Base-by-base conservation (phyloP, 768 basidiomycete species). In the Lentinula aciculospora region DNA sequence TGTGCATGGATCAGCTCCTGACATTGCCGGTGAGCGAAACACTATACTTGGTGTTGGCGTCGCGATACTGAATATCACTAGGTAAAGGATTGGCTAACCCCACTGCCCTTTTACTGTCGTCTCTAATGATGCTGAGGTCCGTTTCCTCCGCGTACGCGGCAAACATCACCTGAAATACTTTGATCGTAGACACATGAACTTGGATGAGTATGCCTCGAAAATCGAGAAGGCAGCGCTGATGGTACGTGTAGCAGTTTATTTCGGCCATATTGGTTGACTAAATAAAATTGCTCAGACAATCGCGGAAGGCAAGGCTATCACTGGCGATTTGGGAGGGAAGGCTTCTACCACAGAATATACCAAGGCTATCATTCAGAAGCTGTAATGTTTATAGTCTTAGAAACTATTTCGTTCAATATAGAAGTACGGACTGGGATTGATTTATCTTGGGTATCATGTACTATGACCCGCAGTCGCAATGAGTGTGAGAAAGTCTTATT, bases 1-100 rank as follows among this genome's bases (percentile, higher is more conserved):
- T 61, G 97, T 99, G 10, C 97, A 99, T 74, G 97, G 97, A 57
- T 98, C 95, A 19, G 97, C 97, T 6, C 96, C 97, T n/a, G 97
- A 98, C 72, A 99, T 98, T 69, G 96, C 92, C 63, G 95, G 92
- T 77, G 75, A 68, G 77, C 74, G 60, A 50, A 63, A 39, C 10
- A 13, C 48, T 32, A 34, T 29, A n/a, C 17, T n/a, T 3, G 4
- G 6, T 27, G 44, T 9, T n/a, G n/a, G n/a, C 15, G 23, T 49
- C n/a, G 15, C 13, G 23, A 29, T 48, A 15, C 13, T 51, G 21
- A 7, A 50, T n/a, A 17, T 17, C 15, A 19, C 9, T 17, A 89
- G 89, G 92, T 67, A 91, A 93, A 69, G 92, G 92, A 61, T 77
- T 94, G 64, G 96, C 97, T 68, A 99, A 99, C 79, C 97, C 97